Base-by-base conservation (phyloP, 2,329 filamentous ascomycete genomes). In the Sphaceloma murrayae region DNA sequence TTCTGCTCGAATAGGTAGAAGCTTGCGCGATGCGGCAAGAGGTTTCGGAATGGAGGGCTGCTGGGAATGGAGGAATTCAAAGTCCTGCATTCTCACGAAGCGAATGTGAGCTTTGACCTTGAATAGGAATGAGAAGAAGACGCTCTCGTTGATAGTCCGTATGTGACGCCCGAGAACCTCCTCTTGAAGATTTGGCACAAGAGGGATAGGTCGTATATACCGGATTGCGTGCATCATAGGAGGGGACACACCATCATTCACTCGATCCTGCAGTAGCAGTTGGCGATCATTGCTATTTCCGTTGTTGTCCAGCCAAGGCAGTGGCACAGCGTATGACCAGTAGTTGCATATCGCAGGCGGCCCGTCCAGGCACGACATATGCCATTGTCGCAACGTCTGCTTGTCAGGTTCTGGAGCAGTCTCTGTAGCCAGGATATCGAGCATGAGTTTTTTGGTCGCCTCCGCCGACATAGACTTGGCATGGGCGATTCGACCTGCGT, bases 31-130 rank as follows among this genome's bases (percentile, higher is more conserved):
- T n/a, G n/a, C n/a, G n/a, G n/a, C n/a, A n/a, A n/a, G n/a, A n/a
- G n/a, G n/a, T n/a, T n/a, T n/a, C n/a, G n/a, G n/a, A n/a, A n/a
- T n/a, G n/a, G n/a, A n/a, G n/a, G n/a, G n/a, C n/a, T n/a, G n/a
- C n/a, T n/a, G n/a, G n/a, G n/a, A n/a, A n/a, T n/a, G n/a, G n/a
- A 40, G 19, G 13, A 16, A 10, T 7, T 40, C 36, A 16, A 48
- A 45, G 9, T 46, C 14, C 32, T 27, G 29, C 14, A 19, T 26
- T 1, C 38, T 44, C 27, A 34, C 45, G 39, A 49, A 45, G 7
- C 47, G 31, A 2, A 16, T 19, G 29, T 38, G 36, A 36, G 13
- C 19, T 40, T 8, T 34, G 7, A 29, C 27, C 5, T 13, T n/a
- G 27, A 45, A 2, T 11, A 24, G 14, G 34, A 24, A n/a, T 4